A percentile compares a stretch with the other conserved stretches of the same genome.
These are phyloP conservation scores for Sugiyamaella castrensis DNA, from an alignment of 1,139 yeast genomes.

Conservation along the genomic window DNA sequence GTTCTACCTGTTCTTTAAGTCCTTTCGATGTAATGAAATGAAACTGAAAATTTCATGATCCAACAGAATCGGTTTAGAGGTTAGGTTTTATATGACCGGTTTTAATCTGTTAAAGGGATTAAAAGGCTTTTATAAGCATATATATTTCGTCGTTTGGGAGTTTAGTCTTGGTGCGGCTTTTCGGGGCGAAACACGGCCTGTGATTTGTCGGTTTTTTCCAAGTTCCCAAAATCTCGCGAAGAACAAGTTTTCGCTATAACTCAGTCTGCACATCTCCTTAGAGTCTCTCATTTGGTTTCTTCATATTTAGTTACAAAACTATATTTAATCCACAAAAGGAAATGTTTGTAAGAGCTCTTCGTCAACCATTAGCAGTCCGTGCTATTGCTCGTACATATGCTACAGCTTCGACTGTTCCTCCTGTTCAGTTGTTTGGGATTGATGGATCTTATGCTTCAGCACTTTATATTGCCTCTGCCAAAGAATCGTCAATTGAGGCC, in stretches of 20 bases:
- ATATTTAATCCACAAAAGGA: not conserved
- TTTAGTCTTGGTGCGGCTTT: too few relatives aligned
- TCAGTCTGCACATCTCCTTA: not conserved
- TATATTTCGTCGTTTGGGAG: too few relatives aligned
- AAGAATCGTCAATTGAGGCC: constrained; percentile 71
- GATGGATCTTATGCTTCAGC: constrained; percentile 98
- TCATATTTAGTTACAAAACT: not conserved
- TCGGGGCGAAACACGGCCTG: not conserved
- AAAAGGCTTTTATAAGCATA: too few relatives aligned
- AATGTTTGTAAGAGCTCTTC: constrained; percentile 21
- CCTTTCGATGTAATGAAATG: too few relatives aligned
- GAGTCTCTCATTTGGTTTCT: not conserved
- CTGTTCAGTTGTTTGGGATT: constrained; percentile 89
- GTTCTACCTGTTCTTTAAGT: too few relatives aligned
- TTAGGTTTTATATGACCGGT: too few relatives aligned
- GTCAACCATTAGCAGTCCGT: constrained; percentile 16
- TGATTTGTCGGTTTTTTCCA: constrained; percentile 10
- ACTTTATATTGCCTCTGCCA: constrained; percentile 85
- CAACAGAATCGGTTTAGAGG: too few relatives aligned
- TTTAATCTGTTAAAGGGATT: too few relatives aligned
- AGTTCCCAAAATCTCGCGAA: not conserved
- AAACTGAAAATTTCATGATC: too few relatives aligned
- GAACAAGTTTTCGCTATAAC: not conserved
- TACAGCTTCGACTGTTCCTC: constrained; percentile 71
- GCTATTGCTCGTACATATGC: constrained; percentile 36